Conservation (phyloP, 2,329 filamentous ascomycete species). For the Cordyceps tenuipes region DNA sequence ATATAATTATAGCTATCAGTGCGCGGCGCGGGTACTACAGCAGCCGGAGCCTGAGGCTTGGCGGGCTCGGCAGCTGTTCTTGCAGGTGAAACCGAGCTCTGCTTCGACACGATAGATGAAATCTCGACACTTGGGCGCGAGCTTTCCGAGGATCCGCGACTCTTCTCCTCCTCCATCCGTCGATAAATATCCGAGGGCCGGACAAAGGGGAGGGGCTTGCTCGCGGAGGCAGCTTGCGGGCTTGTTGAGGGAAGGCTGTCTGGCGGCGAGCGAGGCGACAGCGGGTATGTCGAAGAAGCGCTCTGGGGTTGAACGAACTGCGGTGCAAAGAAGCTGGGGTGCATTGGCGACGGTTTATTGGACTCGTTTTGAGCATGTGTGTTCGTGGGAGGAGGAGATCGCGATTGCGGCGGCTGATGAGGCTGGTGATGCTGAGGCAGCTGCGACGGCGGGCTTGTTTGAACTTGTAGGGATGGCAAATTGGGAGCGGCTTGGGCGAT, state of each 20-base stretch:
- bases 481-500: neutral
- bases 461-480: slow-evolving; percentile 18
- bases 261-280: slow-evolving; percentile 7
- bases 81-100: slow-evolving; percentile 17
- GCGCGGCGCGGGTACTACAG: slow-evolving; percentile 21
- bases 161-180: slow-evolving; percentile 54
- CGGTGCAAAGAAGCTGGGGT: neutral
- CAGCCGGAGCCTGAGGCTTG: neutral
- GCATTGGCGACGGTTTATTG: neutral
- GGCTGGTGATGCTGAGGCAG: neutral
- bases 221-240: slow-evolving; percentile 1
- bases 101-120: slow-evolving; percentile 20
- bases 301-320: slow-evolving; percentile 2
- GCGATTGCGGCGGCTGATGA: neutral
- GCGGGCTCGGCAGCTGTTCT: slow-evolving; percentile 15
- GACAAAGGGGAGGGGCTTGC: slow-evolving; percentile 54
- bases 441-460: slow-evolving; percentile 16
- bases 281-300: slow-evolving; percentile 1
- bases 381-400: neutral
- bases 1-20: neutral
- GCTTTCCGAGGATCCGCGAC: slow-evolving; percentile 49
- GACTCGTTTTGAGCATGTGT: neutral
- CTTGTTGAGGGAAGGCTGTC: slow-evolving; percentile 1
- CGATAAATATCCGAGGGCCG: slow-evolving; percentile 72
- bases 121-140: slow-evolving; percentile 46